Conservation (phyloP, 768 basidiomycete genomes). For the Lactarius indigo region DNA sequence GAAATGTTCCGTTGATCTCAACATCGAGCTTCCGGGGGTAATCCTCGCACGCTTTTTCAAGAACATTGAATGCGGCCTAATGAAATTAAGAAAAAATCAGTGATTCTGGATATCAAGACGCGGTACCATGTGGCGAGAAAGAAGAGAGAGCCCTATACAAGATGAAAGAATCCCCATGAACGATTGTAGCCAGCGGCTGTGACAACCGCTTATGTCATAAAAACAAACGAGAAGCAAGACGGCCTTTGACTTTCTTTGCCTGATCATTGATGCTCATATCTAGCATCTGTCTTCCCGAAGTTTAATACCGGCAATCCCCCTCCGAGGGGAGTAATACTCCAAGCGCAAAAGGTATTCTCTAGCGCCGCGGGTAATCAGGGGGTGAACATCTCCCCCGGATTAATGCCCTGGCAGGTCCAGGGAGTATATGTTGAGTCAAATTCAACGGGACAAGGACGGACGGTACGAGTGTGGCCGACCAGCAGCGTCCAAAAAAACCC, state of each 20-base stretch:
- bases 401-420: background rate
- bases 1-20: slow-evolving; percentile 87
- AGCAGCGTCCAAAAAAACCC: background rate
- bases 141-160: background rate
- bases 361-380: background rate
- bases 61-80: slow-evolving; percentile 88
- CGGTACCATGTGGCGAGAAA: background rate
- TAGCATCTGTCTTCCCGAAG: background rate
- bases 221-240: background rate
- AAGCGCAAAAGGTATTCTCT: background rate
- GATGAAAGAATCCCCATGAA: background rate
- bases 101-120: slow-evolving; percentile 1
- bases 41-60: slow-evolving; percentile 96
- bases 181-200: background rate
- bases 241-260: background rate
- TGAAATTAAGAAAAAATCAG: slow-evolving; percentile 14
- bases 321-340: background rate
- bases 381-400: background rate
- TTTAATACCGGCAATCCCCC: slow-evolving; percentile 1
- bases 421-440: background rate
- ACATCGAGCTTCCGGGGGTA: slow-evolving; percentile 94
- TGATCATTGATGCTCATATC: background rate
- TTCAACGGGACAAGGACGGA: background rate
- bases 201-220: background rate
- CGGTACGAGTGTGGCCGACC: background rate